phyloP scores from a whole-genome alignment of 192 early-diverging fungal species.

The Backusella morwellensis region DNA sequence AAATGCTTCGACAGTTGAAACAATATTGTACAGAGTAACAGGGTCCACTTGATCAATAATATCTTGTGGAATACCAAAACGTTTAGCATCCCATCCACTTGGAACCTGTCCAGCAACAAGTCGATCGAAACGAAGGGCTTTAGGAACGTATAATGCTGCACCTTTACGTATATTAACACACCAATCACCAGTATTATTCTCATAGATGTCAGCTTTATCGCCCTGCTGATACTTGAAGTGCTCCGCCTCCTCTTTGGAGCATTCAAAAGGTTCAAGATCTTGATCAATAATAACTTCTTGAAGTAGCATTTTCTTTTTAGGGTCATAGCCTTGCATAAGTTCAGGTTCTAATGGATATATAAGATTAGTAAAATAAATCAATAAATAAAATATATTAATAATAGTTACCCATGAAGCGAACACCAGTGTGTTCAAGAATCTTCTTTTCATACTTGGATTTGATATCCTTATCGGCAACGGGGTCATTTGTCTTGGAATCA shows the following conservation, averaged over 20 bases:
- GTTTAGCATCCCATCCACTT: constrained; percentile 90
- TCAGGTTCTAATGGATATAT: constrained; percentile 49
- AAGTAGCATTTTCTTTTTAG: constrained; percentile 77
- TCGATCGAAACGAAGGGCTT: constrained; percentile 92
- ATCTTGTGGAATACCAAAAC: constrained; percentile 90
- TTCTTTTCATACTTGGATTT: constrained; percentile 88
- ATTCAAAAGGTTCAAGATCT: constrained; percentile 87
- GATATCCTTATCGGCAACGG: constrained; percentile 82
- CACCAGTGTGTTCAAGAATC: constrained; percentile 89
- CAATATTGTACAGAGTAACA: constrained; percentile 85
- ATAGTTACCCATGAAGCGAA: constrained; percentile 73
- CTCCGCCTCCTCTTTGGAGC: constrained; percentile 83
- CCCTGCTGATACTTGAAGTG: constrained; percentile 83
- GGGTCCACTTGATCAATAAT: constrained; percentile 90
- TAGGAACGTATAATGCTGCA: constrained; percentile 85
- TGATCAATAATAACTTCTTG: constrained; percentile 88
- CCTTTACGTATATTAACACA: constrained; percentile 84
- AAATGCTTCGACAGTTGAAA: constrained; percentile 91
- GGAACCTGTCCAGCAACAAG: constrained; percentile 91
- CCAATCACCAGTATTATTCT: constrained; percentile 65
- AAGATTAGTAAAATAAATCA: not conserved
- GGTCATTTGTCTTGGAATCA: constrained; percentile 80
- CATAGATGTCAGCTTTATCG: constrained; percentile 71
- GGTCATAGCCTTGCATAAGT: constrained; percentile 83
- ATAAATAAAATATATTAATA: not conserved